Conservation (phyloP, 331 rosid species). For the Spiraea crenata region DNA sequence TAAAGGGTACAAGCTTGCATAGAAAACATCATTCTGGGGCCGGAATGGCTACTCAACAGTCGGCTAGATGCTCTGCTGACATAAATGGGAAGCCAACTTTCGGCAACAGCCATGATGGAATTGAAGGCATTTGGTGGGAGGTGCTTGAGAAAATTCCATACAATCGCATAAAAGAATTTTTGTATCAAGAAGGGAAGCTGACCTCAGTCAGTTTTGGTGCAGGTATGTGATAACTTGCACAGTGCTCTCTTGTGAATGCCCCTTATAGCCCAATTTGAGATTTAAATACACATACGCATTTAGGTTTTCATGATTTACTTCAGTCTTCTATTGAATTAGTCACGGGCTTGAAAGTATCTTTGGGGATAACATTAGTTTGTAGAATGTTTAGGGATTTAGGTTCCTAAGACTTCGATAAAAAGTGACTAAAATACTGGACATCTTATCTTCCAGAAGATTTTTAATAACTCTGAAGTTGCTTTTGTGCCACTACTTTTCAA, state of each 20-base stretch:
- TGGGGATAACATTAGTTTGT: neutral
- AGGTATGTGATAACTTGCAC: slow-evolving; percentile 43
- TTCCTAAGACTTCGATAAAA: neutral
- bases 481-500: neutral
- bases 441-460: neutral
- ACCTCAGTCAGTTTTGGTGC: slow-evolving; percentile 82
- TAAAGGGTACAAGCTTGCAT: slow-evolving; percentile 49
- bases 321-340: neutral
- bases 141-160: slow-evolving; percentile 73
- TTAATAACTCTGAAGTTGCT: neutral
- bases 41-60: slow-evolving; percentile 51
- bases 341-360: neutral
- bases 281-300: neutral
- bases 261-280: neutral
- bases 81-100: slow-evolving; percentile 44
- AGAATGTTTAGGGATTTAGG: neutral
- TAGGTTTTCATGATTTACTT: slow-evolving; percentile 8
- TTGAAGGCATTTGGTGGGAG: slow-evolving; percentile 88
- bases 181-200: slow-evolving; percentile 81
- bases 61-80: slow-evolving; percentile 33
- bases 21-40: slow-evolving; percentile 46
- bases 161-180: slow-evolving; percentile 67
- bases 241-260: neutral
- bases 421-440: neutral
- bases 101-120: slow-evolving; percentile 46